phyloP scores from a whole-genome alignment of 306 rosid genomes.

The Fragaria nilgerrensis region DNA sequence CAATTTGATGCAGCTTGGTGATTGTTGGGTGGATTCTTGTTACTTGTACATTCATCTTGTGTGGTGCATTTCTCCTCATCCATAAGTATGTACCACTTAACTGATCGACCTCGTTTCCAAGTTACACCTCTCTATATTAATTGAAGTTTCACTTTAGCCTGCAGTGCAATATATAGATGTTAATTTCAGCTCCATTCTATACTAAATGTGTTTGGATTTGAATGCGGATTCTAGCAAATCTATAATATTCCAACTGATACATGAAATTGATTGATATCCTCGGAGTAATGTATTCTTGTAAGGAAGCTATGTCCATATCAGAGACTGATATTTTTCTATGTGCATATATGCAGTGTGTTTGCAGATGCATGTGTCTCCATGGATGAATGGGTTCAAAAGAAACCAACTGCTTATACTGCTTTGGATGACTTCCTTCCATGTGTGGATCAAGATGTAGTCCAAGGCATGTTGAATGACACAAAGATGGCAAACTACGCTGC shows the following conservation, averaged over 20 bases:
- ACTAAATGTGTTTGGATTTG: not conserved
- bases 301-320: not conserved
- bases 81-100: conserved; percentile 62
- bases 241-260: not conserved
- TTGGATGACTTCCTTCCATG: conserved; percentile 82
- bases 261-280: no score
- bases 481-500: conserved; percentile 39
- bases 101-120: not conserved
- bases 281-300: not conserved
- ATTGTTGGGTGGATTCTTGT: conserved; percentile 90
- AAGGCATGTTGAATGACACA: conserved; percentile 40
- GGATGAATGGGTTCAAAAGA: conserved; percentile 70
- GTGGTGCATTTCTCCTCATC: conserved; percentile 70
- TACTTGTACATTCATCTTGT: conserved; percentile 67
- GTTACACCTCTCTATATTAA: not conserved
- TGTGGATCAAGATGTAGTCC: conserved; percentile 53
- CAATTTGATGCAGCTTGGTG: conserved; percentile 69
- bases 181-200: not conserved
- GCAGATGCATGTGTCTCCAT: conserved; percentile 79
- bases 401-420: conserved; percentile 70
- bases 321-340: conserved; percentile 1
- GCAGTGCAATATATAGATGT: not conserved
- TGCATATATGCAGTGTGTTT: conserved; percentile 41
- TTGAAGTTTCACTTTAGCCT: not conserved
- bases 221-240: not conserved